A percentile compares a stretch with the other conserved stretches of the same genome.
These are phyloP conservation scores for Aspergillus transmontanensis DNA, from an alignment of 2,329 filamentous ascomycete genomes.

Conservation along the genomic window DNA sequence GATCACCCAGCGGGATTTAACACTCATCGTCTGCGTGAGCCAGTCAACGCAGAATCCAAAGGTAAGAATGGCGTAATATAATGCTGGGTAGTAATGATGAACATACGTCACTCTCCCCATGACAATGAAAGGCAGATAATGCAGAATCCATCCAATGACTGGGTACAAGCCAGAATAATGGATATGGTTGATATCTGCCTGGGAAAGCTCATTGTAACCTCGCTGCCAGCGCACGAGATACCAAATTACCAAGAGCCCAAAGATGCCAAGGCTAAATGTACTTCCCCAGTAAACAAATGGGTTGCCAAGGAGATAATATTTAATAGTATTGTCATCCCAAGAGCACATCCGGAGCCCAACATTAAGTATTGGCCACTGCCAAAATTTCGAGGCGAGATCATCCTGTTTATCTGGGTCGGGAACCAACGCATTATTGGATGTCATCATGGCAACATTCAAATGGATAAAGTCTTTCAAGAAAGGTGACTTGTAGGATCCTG, in stretches of 20 bases:
- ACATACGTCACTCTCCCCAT: constrained; percentile 99
- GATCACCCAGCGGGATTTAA: constrained; percentile 65
- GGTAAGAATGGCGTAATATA: constrained; percentile 93
- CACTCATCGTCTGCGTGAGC: constrained; percentile 68
- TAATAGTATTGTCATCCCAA: constrained; percentile 93
- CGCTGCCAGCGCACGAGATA: constrained; percentile 95
- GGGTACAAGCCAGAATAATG: constrained; percentile 94
- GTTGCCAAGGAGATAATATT: constrained; percentile 98
- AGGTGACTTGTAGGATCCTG: constrained; percentile 91
- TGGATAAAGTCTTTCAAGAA: constrained; percentile 98
- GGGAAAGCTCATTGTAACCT: constrained; percentile 80
- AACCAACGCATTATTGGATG: constrained; percentile 96
- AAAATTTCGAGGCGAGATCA: constrained; percentile 92
- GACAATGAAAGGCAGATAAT: constrained; percentile 92
- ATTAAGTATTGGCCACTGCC: constrained; percentile 96
- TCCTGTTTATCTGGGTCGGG: constrained; percentile 99
- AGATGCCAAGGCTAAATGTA: constrained; percentile 73
- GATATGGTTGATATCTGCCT: constrained; percentile 84
- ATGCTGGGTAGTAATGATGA: constrained; percentile 97
- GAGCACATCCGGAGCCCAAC: constrained; percentile 98
- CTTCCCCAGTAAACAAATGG: constrained; percentile 95
- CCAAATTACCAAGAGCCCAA: constrained; percentile 74
- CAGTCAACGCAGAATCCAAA: constrained; percentile 90
- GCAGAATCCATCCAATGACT: constrained; percentile 88
- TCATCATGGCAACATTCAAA: constrained; percentile 99